Conservation (phyloP, 495 filamentous ascomycete genomes). For the Lophium mytilinum region DNA sequence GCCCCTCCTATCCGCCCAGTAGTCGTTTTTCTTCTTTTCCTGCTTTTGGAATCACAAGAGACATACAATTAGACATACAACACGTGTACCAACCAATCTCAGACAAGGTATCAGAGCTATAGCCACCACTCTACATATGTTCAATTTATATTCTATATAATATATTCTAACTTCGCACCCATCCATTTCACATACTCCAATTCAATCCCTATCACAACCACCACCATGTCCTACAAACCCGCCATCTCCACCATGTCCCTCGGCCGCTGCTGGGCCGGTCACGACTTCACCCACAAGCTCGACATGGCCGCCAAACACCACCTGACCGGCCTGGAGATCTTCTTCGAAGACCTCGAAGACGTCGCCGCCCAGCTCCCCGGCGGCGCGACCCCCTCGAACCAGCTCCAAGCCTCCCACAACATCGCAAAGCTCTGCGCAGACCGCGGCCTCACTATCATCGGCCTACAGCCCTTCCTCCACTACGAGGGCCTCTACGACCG, state of each 20-base stretch:
- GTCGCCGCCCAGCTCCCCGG: constrained; percentile 37
- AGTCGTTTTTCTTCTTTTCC: no score
- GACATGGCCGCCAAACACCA: constrained; percentile 56
- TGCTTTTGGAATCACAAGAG: no score
- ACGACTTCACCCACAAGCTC: constrained; percentile 56
- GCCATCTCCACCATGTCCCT: constrained; percentile 59
- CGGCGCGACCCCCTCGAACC: constrained; percentile 26
- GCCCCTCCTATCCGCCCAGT: no score
- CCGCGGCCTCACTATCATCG: constrained; percentile 54
- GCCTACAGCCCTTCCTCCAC: constrained; percentile 71
- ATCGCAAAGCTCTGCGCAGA: constrained; percentile 50
- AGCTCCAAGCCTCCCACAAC: constrained; percentile 46
- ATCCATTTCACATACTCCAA: neutral
- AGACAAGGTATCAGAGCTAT: no score
- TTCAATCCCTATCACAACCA: neutral
- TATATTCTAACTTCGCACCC: neutral
- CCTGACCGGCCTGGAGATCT: constrained; percentile 66
- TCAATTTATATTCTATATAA: neutral
- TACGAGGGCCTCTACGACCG: constrained; percentile 70
- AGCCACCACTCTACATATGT: neutral
- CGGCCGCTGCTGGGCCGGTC: constrained; percentile 51
- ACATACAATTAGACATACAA: no score
- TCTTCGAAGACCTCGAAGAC: constrained; percentile 69
- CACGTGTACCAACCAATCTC: no score
- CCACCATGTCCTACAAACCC: constrained; percentile 29